These are phyloP conservation scores for Metschnikowia lunata DNA, from an alignment of 805 yeast genomes.

Conservation along the genomic window DNA sequence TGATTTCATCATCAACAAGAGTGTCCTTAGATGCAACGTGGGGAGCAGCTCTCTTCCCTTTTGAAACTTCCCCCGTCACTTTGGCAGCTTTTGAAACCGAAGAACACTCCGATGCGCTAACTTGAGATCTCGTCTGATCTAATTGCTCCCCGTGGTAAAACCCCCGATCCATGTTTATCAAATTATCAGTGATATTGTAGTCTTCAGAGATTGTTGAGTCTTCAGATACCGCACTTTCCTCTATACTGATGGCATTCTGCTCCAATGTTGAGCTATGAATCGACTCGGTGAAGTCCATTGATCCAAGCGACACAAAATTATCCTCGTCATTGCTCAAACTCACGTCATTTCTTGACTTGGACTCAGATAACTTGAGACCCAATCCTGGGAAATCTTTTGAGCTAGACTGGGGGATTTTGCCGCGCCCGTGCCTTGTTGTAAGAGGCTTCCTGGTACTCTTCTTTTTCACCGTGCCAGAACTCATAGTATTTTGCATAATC, in stretches of 20 bases:
- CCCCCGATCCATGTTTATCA: slow-evolving; percentile 7
- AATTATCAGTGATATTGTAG: slow-evolving; percentile 9
- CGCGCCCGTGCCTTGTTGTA: slow-evolving; percentile 13
- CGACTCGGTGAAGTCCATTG: slow-evolving; percentile 17
- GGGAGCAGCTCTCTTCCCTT: background rate
- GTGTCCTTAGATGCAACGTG: slow-evolving; percentile 24
- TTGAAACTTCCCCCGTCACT: background rate
- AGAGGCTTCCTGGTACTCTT: slow-evolving; percentile 6
- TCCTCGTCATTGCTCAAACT: slow-evolving; percentile 1
- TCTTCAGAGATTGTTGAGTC: slow-evolving; percentile 21
- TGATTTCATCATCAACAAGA: slow-evolving; percentile 15
- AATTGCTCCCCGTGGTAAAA: slow-evolving; percentile 1
- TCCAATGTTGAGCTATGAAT: slow-evolving; percentile 19
- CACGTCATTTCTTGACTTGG: background rate
- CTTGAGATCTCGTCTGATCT: background rate
- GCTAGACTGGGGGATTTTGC: slow-evolving; percentile 21
- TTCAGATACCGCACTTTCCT: slow-evolving; percentile 17
- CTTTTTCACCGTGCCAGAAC: slow-evolving; percentile 16
- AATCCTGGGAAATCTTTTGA: slow-evolving; percentile 28
- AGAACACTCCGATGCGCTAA: slow-evolving; percentile 1
- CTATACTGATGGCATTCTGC: slow-evolving; percentile 22
- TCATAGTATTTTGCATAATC: slow-evolving; percentile 9
- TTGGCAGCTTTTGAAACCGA: background rate
- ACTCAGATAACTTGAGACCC: slow-evolving; percentile 6
- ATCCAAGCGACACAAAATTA: slow-evolving; percentile 20